Percentiles rank a stretch among this genome's conserved stretches.
Evolutionary conservation across 1,284 basidiomycete genomes (phyloP).

Genomic region (Chalciporus piperatoides): DNA sequence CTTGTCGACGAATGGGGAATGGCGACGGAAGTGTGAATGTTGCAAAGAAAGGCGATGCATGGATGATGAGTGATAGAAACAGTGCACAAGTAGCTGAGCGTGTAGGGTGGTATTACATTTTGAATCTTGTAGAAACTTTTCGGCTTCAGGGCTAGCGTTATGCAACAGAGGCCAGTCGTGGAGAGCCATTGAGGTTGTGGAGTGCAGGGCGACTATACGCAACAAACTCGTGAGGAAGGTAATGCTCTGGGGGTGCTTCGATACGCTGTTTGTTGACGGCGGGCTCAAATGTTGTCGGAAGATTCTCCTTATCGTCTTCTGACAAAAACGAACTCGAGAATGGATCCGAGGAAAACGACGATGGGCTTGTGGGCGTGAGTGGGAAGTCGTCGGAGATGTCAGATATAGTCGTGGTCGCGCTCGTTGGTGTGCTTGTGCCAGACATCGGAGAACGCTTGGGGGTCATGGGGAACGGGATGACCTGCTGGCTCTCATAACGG

Average conservation of each 20-base stretch:
- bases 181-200: conserved; percentile 55
- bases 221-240: conserved; percentile 74
- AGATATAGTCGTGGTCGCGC: conserved; percentile 65
- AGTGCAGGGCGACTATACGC: conserved; percentile 68
- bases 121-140: conserved; percentile 39
- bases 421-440: conserved; percentile 64
- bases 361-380: conserved; percentile 69
- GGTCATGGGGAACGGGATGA: conserved; percentile 62
- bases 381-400: conserved; percentile 80
- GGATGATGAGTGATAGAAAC: conserved; percentile 66
- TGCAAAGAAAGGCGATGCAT: conserved; percentile 73
- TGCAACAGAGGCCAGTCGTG: conserved; percentile 49
- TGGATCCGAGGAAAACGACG: conserved; percentile 48
- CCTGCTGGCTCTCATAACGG: conserved; percentile 53
- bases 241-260: conserved; percentile 68
- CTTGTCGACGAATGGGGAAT: conserved; percentile 46
- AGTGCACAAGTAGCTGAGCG: conserved; percentile 52
- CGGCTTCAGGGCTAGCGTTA: conserved; percentile 34
- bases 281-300: conserved; percentile 63
- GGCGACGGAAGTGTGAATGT: conserved; percentile 48
- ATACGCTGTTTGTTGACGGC: conserved; percentile 64
- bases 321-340: conserved; percentile 52
- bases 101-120: conserved; percentile 77
- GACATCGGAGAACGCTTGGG: conserved; percentile 59
- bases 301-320: conserved; percentile 77